Conservation (phyloP, 2,329 filamentous ascomycete species). For the Fusarium sp. region DNA sequence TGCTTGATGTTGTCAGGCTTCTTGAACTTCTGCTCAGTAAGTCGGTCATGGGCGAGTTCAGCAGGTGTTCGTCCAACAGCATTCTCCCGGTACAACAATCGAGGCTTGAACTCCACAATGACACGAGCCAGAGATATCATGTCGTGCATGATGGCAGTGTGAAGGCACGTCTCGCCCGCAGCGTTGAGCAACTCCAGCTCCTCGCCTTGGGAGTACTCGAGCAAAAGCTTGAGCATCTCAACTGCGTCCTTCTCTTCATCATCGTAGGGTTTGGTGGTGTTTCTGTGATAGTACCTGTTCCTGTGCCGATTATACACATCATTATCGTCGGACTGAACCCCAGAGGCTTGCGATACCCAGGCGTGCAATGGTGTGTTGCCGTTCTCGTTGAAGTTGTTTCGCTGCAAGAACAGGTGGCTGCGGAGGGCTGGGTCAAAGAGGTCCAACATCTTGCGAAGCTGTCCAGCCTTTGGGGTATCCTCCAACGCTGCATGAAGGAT, state of each 20-base stretch:
- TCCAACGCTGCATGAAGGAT: slow-evolving; percentile 71
- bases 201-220: slow-evolving; percentile 66
- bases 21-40: slow-evolving; percentile 54
- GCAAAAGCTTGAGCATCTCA: slow-evolving; percentile 60
- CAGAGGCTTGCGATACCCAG: slow-evolving; percentile 59
- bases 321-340: slow-evolving; percentile 16
- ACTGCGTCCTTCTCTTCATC: slow-evolving; percentile 46
- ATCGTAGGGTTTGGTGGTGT: slow-evolving; percentile 36
- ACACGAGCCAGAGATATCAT: slow-evolving; percentile 52
- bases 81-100: slow-evolving; percentile 77
- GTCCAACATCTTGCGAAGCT: slow-evolving; percentile 62
- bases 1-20: slow-evolving; percentile 27
- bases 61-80: slow-evolving; percentile 79
- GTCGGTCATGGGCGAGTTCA: slow-evolving; percentile 72
- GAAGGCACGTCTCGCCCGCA: slow-evolving; percentile 73
- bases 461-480: slow-evolving; percentile 46
- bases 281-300: slow-evolving; percentile 11
- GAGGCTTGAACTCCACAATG: slow-evolving; percentile 67
- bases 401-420: slow-evolving; percentile 68
- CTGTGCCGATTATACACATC: slow-evolving; percentile 8
- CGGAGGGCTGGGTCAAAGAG: slow-evolving; percentile 70
- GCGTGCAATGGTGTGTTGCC: slow-evolving; percentile 73
- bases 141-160: slow-evolving; percentile 62
- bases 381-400: slow-evolving; percentile 61
- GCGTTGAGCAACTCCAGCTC: slow-evolving; percentile 71